Conservation (phyloP, 768 basidiomycete species). For the Galerina sulciceps region DNA sequence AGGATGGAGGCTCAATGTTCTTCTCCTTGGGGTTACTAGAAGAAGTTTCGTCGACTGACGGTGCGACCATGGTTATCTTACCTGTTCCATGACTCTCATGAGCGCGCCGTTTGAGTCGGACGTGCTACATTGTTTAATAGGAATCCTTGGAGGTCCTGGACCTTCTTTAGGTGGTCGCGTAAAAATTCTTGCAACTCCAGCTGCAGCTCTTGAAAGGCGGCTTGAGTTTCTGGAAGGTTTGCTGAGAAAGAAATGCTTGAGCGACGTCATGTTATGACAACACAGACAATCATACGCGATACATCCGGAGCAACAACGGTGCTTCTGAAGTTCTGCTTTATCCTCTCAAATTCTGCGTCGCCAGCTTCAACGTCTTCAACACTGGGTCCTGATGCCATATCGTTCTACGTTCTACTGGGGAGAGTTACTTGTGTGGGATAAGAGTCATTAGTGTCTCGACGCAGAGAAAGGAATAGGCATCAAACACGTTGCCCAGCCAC, state of each 20-base stretch:
- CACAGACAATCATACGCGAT: slow-evolving; percentile 11
- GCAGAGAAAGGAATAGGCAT: neutral
- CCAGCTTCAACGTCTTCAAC: slow-evolving; percentile 22
- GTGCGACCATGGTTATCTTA: neutral
- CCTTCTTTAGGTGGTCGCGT: slow-evolving; percentile 19
- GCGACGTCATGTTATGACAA: neutral
- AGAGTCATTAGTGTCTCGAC: too few species aligned
- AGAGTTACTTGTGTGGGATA: neutral
- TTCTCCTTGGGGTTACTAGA: neutral
- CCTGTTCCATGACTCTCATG: slow-evolving; percentile 8
- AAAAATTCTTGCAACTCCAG: slow-evolving; percentile 27
- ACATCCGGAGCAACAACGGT: slow-evolving; percentile 16
- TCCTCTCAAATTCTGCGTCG: slow-evolving; percentile 21
- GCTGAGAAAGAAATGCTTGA: slow-evolving; percentile 3
- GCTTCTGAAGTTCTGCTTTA: slow-evolving; percentile 24
- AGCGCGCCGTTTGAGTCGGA: slow-evolving; percentile 5
- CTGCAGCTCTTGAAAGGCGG: slow-evolving; percentile 24
- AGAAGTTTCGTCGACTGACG: neutral
- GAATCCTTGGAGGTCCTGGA: slow-evolving; percentile 17
- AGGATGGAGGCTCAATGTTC: slow-evolving; percentile 5
- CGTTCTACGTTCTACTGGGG: neutral
- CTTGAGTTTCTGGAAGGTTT: slow-evolving; percentile 19
- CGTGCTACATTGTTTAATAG: slow-evolving; percentile 7
- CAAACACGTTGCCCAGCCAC: neutral
- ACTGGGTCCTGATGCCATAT: slow-evolving; percentile 12